Conservation (phyloP, 1,284 basidiomycete genomes). For the Sanghuangporus baumii region DNA sequence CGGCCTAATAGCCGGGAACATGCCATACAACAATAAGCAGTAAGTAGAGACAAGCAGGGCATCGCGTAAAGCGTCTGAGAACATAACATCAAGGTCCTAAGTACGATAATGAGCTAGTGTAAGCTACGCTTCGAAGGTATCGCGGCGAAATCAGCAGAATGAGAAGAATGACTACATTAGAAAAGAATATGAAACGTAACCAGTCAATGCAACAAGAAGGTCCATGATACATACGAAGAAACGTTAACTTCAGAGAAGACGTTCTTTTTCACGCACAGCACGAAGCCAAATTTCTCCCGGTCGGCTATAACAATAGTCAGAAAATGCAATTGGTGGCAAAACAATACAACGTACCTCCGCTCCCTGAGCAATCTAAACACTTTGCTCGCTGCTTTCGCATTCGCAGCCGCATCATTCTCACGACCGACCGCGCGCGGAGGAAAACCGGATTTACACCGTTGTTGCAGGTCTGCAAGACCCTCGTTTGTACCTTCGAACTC, state of each 20-base stretch:
- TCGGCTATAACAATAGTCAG: constrained; percentile 39
- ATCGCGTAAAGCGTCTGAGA: not conserved
- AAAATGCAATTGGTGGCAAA: constrained; percentile 22
- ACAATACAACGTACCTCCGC: constrained; percentile 50
- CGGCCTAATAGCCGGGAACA: not conserved
- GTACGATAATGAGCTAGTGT: not conserved
- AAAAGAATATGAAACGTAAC: not conserved
- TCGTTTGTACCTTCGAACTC: constrained; percentile 83
- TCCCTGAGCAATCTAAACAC: constrained; percentile 71
- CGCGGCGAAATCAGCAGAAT: not conserved
- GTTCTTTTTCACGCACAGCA: constrained; percentile 58
- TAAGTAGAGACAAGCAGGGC: not conserved
- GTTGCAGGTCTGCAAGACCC: constrained; percentile 69
- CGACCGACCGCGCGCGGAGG: constrained; percentile 43
- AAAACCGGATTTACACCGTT: constrained; percentile 62
- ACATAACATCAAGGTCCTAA: not conserved
- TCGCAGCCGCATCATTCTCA: constrained; percentile 26
- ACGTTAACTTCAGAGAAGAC: constrained; percentile 31
- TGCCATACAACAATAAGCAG: not conserved
- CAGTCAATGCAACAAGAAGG: not conserved
- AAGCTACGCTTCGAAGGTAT: not conserved
- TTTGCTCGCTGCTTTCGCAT: constrained; percentile 32
- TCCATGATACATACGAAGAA: not conserved
- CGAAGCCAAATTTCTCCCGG: constrained; percentile 79
- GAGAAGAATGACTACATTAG: not conserved